These are phyloP conservation scores for Debaryomyces coudertii DNA, from an alignment of 1,139 yeast species.

Conservation along the genomic window DNA sequence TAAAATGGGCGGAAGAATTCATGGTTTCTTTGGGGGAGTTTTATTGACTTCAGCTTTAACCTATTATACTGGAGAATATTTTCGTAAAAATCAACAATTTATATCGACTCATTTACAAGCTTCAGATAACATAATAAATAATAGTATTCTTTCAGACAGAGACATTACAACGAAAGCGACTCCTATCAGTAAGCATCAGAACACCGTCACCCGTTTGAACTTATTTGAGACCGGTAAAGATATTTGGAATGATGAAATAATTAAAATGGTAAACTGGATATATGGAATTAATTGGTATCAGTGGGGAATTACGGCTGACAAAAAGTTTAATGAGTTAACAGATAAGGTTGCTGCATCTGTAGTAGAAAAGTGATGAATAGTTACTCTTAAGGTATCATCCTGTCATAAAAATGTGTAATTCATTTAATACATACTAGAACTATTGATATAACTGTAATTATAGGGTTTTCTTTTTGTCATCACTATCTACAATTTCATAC, in stretches of 20 bases:
- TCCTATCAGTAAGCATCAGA: constrained; percentile 44
- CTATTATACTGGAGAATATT: constrained; percentile 64
- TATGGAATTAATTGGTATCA: constrained; percentile 58
- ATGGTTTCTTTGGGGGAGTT: constrained; percentile 72
- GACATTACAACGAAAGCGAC: constrained; percentile 39
- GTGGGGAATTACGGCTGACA: constrained; percentile 43
- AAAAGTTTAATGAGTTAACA: constrained; percentile 32
- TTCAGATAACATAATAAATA: constrained; percentile 53
- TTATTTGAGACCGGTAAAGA: constrained; percentile 70
- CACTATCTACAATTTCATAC: constrained; percentile 2
- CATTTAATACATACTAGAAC: background rate
- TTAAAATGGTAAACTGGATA: constrained; percentile 66
- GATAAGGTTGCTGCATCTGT: constrained; percentile 33
- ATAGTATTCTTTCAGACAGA: constrained; percentile 47
- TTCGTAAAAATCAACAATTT: constrained; percentile 50
- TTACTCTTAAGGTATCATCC: background rate
- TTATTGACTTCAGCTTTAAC: constrained; percentile 66
- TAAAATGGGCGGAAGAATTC: constrained; percentile 64
- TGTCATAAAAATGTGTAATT: background rate
- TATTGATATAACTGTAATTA: background rate
- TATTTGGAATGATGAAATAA: constrained; percentile 80
- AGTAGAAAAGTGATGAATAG: constrained; percentile 23
- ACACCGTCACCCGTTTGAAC: constrained; percentile 25
- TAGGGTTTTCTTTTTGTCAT: constrained; percentile 2
- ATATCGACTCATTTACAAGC: constrained; percentile 52